Percentiles rank a stretch among this genome's conserved stretches.
Conservation (phyloP, 2,329 filamentous ascomycete species). For the Alternaria infectoria region DNA sequence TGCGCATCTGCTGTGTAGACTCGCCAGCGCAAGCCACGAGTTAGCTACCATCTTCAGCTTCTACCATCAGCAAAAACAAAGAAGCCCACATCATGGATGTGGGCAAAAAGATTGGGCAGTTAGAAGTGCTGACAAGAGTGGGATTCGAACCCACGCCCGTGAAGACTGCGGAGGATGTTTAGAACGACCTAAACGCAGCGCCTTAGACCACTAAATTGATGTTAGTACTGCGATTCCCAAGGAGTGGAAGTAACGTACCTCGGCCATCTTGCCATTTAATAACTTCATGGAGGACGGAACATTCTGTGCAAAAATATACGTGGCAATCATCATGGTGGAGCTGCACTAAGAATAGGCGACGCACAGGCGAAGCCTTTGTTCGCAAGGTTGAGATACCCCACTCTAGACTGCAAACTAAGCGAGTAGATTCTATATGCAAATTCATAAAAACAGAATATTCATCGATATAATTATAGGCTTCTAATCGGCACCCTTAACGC, state of each 20-base stretch:
- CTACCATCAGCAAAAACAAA: background rate
- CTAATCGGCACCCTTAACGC: too few relatives aligned
- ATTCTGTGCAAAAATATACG: accelerated
- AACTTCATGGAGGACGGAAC: background rate
- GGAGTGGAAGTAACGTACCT: background rate
- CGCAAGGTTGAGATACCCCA: too few relatives aligned
- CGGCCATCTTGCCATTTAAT: background rate
- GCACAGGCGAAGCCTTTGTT: background rate
- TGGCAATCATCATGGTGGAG: too few relatives aligned
- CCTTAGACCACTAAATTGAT: conserved; percentile 29
- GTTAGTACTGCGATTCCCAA: too few relatives aligned
- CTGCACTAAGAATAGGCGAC: background rate
- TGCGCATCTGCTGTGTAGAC: background rate
- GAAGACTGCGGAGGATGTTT: conserved; percentile 29
- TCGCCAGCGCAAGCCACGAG: background rate
- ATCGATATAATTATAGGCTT: too few relatives aligned
- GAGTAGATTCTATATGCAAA: too few relatives aligned
- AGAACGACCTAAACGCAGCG: conserved; percentile 38
- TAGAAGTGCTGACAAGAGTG: conserved; percentile 24
- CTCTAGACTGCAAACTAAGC: too few relatives aligned
- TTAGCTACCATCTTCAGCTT: background rate
- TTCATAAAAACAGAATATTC: too few relatives aligned
- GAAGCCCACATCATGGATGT: background rate
- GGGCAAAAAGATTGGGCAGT: background rate
- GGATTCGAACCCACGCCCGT: conserved; percentile 37